Evolutionary conservation across 371 early-diverging fungal genomes (phyloP), one percentile per base, ranked within the genome.

Genomic region (Syncephalastrum monosporum): DNA sequence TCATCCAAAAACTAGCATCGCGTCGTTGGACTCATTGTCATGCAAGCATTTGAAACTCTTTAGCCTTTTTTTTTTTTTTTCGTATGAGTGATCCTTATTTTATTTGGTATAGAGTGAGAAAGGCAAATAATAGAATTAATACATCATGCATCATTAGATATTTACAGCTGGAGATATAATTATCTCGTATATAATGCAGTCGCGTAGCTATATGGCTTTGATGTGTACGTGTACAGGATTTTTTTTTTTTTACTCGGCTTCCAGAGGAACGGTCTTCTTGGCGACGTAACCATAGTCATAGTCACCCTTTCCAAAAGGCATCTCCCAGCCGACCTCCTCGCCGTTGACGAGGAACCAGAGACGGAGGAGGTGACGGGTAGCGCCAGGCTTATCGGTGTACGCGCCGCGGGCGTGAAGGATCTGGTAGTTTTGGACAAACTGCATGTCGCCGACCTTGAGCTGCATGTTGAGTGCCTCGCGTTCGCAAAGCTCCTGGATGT

Each of bases 331-430:
- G n/a, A 65, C 61, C 52, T 77, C 70, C 42, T 65, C 46, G 1
- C 54, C 42, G 17, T 73, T 52, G 1, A 71, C 72, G 38, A 66
- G 50, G 3, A 77, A 51, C 77, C 74, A 77, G 10, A 77, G 60
- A 38, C 77, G 72, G 6, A 77, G 47, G 6, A 74, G 55, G 46
- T 77, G 74, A 15, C 77, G 68, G 5, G 72, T 63, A 16, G 61
- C 19, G 2, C 59, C 74, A 7, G 66, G 70, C 17, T 33, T 53
- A 51, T 74, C 74, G 0, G 49, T 55, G 55, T 74, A 77, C 13
- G 72, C 74, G 5, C 65, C 68, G 27, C 77, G 72, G 15, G 74
- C 77, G 56, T 77, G 77, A 41, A 77, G 49, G 14, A 74, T 67
- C n/a, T 71, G 68, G 53, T 77, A 67, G 38, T 77, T 77, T 19